Conservation (phyloP, 2,329 filamentous ascomycete genomes). For the Rhexocercosporidium sp. region DNA sequence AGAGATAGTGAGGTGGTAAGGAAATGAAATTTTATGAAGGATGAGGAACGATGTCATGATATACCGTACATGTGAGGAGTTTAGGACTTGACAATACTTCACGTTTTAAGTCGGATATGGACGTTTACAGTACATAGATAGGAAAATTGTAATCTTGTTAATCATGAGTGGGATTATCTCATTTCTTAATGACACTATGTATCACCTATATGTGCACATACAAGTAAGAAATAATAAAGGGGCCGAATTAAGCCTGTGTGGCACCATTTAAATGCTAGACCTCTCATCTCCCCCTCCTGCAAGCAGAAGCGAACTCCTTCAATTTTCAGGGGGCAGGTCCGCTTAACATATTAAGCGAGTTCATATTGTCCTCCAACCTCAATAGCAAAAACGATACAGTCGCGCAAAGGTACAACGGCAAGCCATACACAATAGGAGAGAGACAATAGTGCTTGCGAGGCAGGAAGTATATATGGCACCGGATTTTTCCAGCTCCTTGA, state of each 20-base stretch:
- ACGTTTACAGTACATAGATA: neutral
- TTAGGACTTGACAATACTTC: neutral
- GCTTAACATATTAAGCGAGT: constrained; percentile 8
- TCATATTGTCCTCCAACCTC: neutral
- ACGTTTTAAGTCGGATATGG: neutral
- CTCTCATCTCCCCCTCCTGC: too few relatives aligned
- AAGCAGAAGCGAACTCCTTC: neutral
- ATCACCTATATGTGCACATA: too few relatives aligned
- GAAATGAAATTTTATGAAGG: constrained; percentile 2
- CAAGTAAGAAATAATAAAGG: too few relatives aligned
- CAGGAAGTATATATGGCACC: neutral
- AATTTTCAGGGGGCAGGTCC: neutral
- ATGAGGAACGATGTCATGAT: constrained; percentile 6
- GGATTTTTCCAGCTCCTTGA: neutral
- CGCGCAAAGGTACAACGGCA: neutral
- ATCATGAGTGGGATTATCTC: neutral
- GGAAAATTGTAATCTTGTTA: neutral
- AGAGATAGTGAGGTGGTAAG: neutral
- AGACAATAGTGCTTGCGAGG: neutral
- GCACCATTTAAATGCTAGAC: too few relatives aligned
- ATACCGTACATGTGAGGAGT: constrained; percentile 22
- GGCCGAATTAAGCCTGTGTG: too few relatives aligned
- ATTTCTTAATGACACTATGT: neutral
- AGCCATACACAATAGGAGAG: neutral
- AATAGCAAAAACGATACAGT: neutral